Evolutionary conservation across 495 filamentous ascomycete species (phyloP), one percentile per base, ranked within the genome.

Genomic region (Daldinia grandis): DNA sequence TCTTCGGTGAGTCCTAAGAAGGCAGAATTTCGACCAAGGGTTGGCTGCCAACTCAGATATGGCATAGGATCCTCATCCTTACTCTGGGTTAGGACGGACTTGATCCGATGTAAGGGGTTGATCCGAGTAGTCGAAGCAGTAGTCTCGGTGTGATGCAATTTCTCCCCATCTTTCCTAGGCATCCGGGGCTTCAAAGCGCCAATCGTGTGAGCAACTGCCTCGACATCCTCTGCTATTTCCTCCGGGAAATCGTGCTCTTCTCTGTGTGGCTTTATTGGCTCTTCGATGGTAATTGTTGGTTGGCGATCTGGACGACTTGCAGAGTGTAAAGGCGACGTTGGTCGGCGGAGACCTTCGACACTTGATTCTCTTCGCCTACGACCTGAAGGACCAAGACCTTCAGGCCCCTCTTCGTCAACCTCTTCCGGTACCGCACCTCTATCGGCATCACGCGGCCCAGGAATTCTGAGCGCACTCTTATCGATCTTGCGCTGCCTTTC

Each of bases 31-130:
- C 95, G 86, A 17, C 92, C 95, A 38, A 97, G 82, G 0, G 95
- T 99, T 5, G 95, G 93, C 76, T 94, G 88, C 89, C 92, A 98
- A 76, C 93, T 97, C 24, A 99, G 85, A 77, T 99, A 99, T 0
- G 95, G 94, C 24, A 90, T 90, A 5, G 79, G 73, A 37, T 85
- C 84, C 15, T 81, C 78, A 12, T 83, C 81, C 69, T 85, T 81
- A 30, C 81, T 70, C 49, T 76, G 64, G 21, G 84, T 79, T 47
- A 86, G 72, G n/a, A 77, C 83, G 0, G 77, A 67, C 62, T 53
- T 74, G 53, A 77, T 54, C 17, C 62, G 61, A 1, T 59, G 49
- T 21, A 77, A 30, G 19, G 75, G 73, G 58, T 69, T 64, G 19
- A 62, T 50, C 31, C 64, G 57, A 38, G 40, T 6, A 14, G 57